Conservation (phyloP, 495 filamentous ascomycete species). For the Trichoderma gamsii region DNA sequence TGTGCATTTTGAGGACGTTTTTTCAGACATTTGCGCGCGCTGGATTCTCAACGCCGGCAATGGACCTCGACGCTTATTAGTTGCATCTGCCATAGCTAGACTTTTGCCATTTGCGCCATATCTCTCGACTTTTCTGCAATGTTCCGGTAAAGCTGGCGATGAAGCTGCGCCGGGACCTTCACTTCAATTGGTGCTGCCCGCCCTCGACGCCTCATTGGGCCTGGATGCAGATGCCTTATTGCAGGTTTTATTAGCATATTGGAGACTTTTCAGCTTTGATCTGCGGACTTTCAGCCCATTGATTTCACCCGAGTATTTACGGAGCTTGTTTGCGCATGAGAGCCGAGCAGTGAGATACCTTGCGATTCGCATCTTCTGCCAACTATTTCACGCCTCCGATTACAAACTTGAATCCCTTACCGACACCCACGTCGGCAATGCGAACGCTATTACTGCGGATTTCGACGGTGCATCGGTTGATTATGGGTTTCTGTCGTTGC, state of each 20-base stretch:
- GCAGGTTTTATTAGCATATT: conserved; percentile 58
- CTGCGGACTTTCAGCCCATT: conserved; percentile 54
- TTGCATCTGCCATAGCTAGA: conserved; percentile 69
- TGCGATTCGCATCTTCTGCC: conserved; percentile 69
- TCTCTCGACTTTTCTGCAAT: conserved; percentile 51
- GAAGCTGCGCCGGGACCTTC: background rate
- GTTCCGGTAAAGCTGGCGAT: conserved; percentile 28
- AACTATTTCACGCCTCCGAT: conserved; percentile 77
- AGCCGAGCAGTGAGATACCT: conserved; percentile 65
- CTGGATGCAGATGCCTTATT: conserved; percentile 28
- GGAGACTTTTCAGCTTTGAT: conserved; percentile 71
- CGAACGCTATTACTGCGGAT: conserved; percentile 52
- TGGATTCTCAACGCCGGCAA: conserved; percentile 50
- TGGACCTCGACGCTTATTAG: conserved; percentile 36
- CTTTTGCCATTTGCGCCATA: conserved; percentile 74
- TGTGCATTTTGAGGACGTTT: conserved; percentile 58
- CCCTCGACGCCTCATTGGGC: conserved; percentile 11
- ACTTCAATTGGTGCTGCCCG: background rate
- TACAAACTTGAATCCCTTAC: conserved; percentile 65
- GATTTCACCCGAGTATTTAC: conserved; percentile 59
- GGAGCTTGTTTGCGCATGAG: conserved; percentile 58
- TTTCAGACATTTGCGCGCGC: conserved; percentile 73
- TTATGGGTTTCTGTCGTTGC: conserved; percentile 76
- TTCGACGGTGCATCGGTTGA: conserved; percentile 77
- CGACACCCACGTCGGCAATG: conserved; percentile 52